A percentile compares a stretch with the other conserved stretches of the same genome.
Evolutionary conservation across 306 rosid genomes (phyloP).

Genomic region (Cucumis cinereus): DNA sequence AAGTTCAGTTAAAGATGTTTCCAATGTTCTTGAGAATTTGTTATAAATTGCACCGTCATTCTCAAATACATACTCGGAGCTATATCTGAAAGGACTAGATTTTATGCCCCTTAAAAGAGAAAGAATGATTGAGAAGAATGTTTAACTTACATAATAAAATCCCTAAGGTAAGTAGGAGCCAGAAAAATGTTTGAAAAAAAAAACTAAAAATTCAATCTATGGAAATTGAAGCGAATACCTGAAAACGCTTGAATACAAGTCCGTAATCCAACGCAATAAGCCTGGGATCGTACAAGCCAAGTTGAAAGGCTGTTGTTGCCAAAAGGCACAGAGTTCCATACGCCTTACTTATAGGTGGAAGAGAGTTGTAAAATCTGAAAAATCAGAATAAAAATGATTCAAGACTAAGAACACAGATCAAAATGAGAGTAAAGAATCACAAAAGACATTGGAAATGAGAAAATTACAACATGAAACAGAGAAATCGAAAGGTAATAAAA

Average conservation of each 20-base stretch:
- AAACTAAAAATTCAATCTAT: not conserved
- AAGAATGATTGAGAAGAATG: not conserved
- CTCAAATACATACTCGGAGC: too few relatives aligned
- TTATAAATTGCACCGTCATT: too few relatives aligned
- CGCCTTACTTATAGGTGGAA: conserved; percentile 87
- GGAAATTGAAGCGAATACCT: conserved; percentile 35
- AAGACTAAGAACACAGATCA: not conserved
- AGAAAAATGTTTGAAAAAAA: not conserved
- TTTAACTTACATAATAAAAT: not conserved
- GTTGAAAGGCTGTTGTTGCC: conserved; percentile 41
- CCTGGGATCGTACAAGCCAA: conserved; percentile 21
- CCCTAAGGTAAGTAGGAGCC: not conserved
- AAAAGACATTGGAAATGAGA: not conserved
- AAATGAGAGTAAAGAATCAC: not conserved
- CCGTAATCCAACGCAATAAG: conserved; percentile 32
- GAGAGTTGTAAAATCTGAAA: conserved; percentile 64
- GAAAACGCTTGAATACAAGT: conserved; percentile 36
- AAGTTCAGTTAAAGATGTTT: not conserved
- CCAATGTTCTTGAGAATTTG: not conserved
- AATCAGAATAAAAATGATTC: not conserved
- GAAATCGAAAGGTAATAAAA: not conserved
- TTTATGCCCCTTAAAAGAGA: not conserved
- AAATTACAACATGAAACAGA: not conserved
- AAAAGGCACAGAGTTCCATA: conserved; percentile 72
- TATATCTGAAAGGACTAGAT: not conserved